A percentile compares a stretch with the other conserved stretches of the same genome.
phyloP scores from a whole-genome alignment of 2,329 filamentous ascomycete species.

The Sarocladium strictum region DNA sequence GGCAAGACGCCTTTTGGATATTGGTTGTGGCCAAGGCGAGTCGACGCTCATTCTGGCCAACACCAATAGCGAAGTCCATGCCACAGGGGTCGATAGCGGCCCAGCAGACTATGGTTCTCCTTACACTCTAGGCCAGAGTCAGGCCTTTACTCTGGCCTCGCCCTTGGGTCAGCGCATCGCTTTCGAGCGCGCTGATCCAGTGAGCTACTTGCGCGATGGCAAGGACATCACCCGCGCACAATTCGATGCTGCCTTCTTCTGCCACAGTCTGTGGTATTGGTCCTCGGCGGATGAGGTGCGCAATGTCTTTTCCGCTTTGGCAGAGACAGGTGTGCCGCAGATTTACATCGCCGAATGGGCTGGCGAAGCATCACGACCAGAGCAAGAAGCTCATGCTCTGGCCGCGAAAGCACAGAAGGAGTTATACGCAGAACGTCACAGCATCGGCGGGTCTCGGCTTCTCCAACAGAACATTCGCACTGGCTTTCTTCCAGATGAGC shows the following conservation, averaged over 20 bases:
- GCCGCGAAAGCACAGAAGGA: neutral
- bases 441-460: neutral
- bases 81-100: neutral
- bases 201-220: neutral
- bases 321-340: neutral
- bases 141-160: neutral
- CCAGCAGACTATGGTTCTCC: neutral
- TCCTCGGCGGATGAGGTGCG: neutral
- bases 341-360: neutral
- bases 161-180: neutral
- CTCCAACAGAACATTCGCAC: neutral
- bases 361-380: neutral
- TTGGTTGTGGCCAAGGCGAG: neutral
- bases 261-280: slow-evolving; percentile 1
- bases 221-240: neutral
- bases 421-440: neutral
- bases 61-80: neutral
- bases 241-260: neutral
- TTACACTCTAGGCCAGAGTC: neutral
- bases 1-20: neutral
- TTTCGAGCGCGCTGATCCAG: neutral
- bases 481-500: neutral
- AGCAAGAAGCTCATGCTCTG: neutral
- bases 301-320: neutral
- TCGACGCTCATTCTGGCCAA: neutral